Base-by-base conservation (phyloP, 1,139 yeast species). In the Suhomyces ambrosiae region DNA sequence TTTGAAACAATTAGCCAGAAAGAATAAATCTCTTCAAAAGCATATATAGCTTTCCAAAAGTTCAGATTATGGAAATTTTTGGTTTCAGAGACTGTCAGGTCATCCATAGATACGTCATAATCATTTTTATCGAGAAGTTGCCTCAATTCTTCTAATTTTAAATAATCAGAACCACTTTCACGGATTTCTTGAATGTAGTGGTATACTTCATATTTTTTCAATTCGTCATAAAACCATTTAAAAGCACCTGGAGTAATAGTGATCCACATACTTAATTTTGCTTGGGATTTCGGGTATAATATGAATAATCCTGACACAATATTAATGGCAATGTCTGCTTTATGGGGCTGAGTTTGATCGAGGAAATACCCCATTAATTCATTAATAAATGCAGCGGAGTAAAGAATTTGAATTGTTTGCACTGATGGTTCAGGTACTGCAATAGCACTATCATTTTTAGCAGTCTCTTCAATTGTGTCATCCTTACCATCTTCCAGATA, bases 1-100 rank as follows among this genome's bases (percentile, higher is more conserved):
- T 82, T 86, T 0, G 90, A 78, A 3, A 88, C 79, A 23, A 82
- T 74, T 16, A 58, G 38, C 61, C 60, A 58, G 82, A 79, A 78
- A 4, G 82, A 75, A 35, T 79, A 66, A 1, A 82, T 50, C 42
- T 80, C 82, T 35, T 80, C 63, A 46, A 69, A 71, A 2, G 68
- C 54, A 28, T 52, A 61, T 2, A 68, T 47, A 1, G 56, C 48
- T 27, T 61, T 60, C 72, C 73, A 68, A 42, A 70, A 71, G 7
- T 11, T 17, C 2, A 38, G 37, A 2, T 16, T 9, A 8, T 12
- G 7, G 16, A 11, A 8, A 26, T n/a, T n/a, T n/a, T n/a, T n/a
- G n/a, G 15, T 7, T 13, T 9, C 11, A 10, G n/a, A 5, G 9
- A 12, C 21, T 12, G 14, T 37, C 46, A 4, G 65, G 44, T 12